phyloP scores from a whole-genome alignment of 1,139 yeast species.

The Pichia inconspicua region DNA sequence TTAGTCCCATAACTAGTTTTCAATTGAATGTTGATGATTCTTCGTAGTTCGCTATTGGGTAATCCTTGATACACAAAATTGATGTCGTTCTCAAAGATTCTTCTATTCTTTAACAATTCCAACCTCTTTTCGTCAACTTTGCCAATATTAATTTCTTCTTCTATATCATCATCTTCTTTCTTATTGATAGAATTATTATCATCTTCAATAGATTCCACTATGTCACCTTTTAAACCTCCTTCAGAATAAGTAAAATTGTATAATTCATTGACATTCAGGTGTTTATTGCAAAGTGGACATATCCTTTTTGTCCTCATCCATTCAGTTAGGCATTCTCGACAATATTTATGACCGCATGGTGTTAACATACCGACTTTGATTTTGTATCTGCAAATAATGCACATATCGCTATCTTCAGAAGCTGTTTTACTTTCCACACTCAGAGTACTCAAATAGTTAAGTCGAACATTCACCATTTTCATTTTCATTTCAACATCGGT shows the following conservation, averaged over 20 bases:
- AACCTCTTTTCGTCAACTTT: slow-evolving; percentile 7
- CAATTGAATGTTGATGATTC: slow-evolving; percentile 38
- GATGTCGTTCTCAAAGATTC: slow-evolving; percentile 26
- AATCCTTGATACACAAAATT: slow-evolving; percentile 44
- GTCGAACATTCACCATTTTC: slow-evolving; percentile 41
- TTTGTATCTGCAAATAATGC: slow-evolving; percentile 68
- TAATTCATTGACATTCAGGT: slow-evolving; percentile 38
- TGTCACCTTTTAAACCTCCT: slow-evolving; percentile 39
- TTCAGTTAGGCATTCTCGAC: slow-evolving; percentile 63
- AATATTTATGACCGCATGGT: slow-evolving; percentile 85
- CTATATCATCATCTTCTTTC: neutral
- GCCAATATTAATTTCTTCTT: slow-evolving; percentile 5
- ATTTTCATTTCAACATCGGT: slow-evolving; percentile 17
- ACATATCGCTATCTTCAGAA: slow-evolving; percentile 31
- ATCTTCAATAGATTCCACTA: slow-evolving; percentile 28
- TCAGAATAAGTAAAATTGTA: slow-evolving; percentile 50
- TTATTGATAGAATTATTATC: neutral
- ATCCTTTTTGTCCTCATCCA: slow-evolving; percentile 50
- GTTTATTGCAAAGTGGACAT: slow-evolving; percentile 76
- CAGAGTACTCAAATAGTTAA: slow-evolving; percentile 54
- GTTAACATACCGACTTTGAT: slow-evolving; percentile 73
- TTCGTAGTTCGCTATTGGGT: slow-evolving; percentile 33
- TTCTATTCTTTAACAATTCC: slow-evolving; percentile 14
- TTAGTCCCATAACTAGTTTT: slow-evolving; percentile 60
- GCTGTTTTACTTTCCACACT: slow-evolving; percentile 12